Conservation (phyloP, 2,329 filamentous ascomycete genomes). For the Lecanicillium sp. region DNA sequence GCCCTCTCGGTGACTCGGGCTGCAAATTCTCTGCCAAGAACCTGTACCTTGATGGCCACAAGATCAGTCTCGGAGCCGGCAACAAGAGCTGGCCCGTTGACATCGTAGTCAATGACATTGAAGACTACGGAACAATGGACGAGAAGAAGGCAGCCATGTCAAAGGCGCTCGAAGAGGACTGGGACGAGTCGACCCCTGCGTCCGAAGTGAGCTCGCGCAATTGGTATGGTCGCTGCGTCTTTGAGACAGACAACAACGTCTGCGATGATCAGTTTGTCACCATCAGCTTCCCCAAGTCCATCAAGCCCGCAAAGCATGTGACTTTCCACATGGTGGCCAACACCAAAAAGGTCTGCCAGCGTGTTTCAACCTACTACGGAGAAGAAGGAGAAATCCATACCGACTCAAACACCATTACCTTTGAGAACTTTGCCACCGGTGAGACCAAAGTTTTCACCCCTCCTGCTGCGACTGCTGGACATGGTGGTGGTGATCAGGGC, state of each 20-base stretch:
- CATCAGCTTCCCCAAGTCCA: conserved; percentile 72
- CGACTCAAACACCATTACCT: conserved; percentile 67
- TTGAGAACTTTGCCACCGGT: conserved; percentile 50
- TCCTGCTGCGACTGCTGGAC: conserved; percentile 26
- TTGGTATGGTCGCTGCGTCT: conserved; percentile 95
- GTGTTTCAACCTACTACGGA: conserved; percentile 80
- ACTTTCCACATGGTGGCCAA: conserved; percentile 92
- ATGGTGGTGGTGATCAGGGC: conserved; percentile 38
- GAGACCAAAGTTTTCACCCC: conserved; percentile 22
- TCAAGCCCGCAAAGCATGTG: conserved; percentile 69
- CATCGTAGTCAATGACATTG: conserved; percentile 87
- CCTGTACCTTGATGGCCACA: conserved; percentile 66
- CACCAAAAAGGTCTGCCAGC: conserved; percentile 78
- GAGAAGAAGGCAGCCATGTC: conserved; percentile 32
- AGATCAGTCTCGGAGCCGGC: conserved; percentile 51
- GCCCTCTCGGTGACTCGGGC: conserved; percentile 53
- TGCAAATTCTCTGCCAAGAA: conserved; percentile 83
- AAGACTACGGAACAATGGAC: conserved; percentile 55
- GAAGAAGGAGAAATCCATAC: conserved; percentile 79
- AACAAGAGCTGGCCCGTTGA: conserved; percentile 75
- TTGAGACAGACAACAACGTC: conserved; percentile 86
- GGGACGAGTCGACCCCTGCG: conserved; percentile 39
- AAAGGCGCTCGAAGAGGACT: conserved; percentile 42
- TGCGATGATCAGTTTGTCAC: conserved; percentile 89
- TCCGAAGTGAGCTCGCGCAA: conserved; percentile 44